Percentiles rank a stretch among this genome's conserved stretches.
Conservation (phyloP, 352 stramenopile species). For the Globisporangium parvum region DNA sequence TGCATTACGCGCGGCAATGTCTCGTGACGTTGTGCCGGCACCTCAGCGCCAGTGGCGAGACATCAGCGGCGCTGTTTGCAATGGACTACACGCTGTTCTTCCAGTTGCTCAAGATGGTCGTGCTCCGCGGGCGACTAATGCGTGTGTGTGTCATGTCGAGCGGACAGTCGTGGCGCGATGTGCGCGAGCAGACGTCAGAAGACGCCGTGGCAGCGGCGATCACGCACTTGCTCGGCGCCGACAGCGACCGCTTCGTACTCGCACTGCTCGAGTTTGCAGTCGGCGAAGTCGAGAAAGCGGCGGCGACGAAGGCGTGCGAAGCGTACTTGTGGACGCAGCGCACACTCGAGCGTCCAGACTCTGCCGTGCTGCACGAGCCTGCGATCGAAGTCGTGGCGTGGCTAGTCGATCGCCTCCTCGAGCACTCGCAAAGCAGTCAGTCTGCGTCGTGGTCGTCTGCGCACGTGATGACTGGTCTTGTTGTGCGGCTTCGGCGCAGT, state of each 20-base stretch:
- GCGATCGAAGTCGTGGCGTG: slow-evolving; percentile 73
- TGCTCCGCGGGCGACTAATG: slow-evolving; percentile 52
- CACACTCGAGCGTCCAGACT: slow-evolving; percentile 44
- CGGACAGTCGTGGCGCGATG: not conserved
- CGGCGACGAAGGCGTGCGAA: slow-evolving; percentile 40
- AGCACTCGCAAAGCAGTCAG: not conserved
- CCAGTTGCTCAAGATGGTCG: slow-evolving; percentile 37
- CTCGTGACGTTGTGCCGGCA: slow-evolving; percentile 2
- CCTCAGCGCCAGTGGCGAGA: not conserved
- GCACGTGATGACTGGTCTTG: slow-evolving; percentile 4
- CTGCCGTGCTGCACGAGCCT: slow-evolving; percentile 40
- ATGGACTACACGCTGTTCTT: slow-evolving; percentile 21
- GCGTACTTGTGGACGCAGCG: slow-evolving; percentile 76
- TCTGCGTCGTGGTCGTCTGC: slow-evolving; percentile 1
- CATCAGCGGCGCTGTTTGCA: not conserved
- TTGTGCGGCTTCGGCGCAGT: slow-evolving; percentile 24
- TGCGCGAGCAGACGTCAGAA: slow-evolving; percentile 1
- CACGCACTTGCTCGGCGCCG: not conserved
- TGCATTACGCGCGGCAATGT: slow-evolving; percentile 10
- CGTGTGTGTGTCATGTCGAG: not conserved
- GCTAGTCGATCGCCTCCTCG: slow-evolving; percentile 48
- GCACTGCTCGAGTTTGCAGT: slow-evolving; percentile 49
- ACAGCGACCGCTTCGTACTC: slow-evolving; percentile 6
- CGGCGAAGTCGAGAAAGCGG: slow-evolving; percentile 52
- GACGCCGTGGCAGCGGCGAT: slow-evolving; percentile 5